These are phyloP conservation scores for Periconia macrospinosa DNA, from an alignment of 2,329 filamentous ascomycete species.

Conservation along the genomic window DNA sequence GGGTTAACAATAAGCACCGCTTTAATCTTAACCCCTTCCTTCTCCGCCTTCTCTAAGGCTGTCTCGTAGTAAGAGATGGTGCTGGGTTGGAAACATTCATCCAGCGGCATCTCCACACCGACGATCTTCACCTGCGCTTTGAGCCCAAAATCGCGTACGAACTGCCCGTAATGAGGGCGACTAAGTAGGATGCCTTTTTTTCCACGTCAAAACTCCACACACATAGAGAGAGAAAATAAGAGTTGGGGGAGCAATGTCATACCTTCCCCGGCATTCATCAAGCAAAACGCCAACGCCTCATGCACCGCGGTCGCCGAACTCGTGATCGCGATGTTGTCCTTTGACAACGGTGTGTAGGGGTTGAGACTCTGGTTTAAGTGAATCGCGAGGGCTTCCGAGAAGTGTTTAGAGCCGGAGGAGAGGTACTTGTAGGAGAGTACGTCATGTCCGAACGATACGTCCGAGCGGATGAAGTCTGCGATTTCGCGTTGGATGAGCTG, in stretches of 20 bases:
- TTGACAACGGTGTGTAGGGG: constrained; percentile 23
- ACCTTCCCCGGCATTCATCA: constrained; percentile 50
- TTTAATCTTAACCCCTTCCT: constrained; percentile 37
- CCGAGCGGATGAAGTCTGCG: constrained; percentile 44
- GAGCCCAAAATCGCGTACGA: constrained; percentile 52
- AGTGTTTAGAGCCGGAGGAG: constrained; percentile 22
- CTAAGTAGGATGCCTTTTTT: constrained; percentile 11
- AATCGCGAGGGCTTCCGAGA: background rate
- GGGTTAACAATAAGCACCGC: constrained; percentile 49
- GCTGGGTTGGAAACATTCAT: constrained; percentile 11
- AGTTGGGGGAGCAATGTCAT: constrained; percentile 21
- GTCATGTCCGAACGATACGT: constrained; percentile 37
- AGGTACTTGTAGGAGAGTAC: constrained; percentile 47
- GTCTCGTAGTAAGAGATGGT: constrained; percentile 45
- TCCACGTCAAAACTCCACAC: constrained; percentile 44
- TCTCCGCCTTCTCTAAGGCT: constrained; percentile 35
- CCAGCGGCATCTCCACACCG: constrained; percentile 16
- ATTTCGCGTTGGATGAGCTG: constrained; percentile 53
- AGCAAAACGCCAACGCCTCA: constrained; percentile 47
- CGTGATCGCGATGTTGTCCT: constrained; percentile 44
- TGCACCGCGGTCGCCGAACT: constrained; percentile 48
- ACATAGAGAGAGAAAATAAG: no score
- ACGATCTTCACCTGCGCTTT: constrained; percentile 35
- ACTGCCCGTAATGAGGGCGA: constrained; percentile 53
- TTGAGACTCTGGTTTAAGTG: background rate